These are phyloP conservation scores for Diutina rugosa DNA, from an alignment of 1,139 yeast genomes.

Conservation along the genomic window DNA sequence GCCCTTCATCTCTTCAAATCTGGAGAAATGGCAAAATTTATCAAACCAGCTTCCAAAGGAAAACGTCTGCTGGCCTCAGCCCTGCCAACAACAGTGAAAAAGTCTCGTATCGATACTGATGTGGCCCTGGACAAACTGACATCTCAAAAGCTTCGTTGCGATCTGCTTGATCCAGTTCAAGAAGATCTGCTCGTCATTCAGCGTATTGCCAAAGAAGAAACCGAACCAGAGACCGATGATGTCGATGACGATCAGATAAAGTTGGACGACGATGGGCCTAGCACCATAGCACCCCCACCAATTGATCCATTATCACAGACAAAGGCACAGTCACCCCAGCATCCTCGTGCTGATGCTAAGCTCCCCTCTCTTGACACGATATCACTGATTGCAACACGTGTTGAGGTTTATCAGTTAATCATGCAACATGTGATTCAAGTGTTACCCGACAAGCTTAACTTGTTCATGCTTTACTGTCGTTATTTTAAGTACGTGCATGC, in stretches of 20 bases:
- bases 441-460: conserved; percentile 1
- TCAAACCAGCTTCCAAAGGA: conserved; percentile 4
- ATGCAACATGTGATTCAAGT: not conserved
- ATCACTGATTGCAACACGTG: not conserved
- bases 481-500: conserved; percentile 16
- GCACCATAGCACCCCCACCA: not conserved
- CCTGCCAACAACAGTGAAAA: not conserved
- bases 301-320: not conserved
- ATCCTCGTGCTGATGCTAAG: not conserved
- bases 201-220: not conserved
- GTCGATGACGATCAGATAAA: conserved; percentile 5
- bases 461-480: conserved; percentile 1
- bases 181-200: not conserved
- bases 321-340: not conserved
- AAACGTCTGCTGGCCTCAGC: not conserved
- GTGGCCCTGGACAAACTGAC: not conserved
- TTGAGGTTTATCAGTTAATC: not conserved
- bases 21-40: conserved; percentile 24
- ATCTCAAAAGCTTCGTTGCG: not conserved
- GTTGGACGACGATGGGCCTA: not conserved
- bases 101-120: not conserved
- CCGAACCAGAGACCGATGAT: conserved; percentile 3
- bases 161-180: not conserved
- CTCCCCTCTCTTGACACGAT: not conserved
- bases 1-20: conserved; percentile 20